Base-by-base conservation (phyloP, 768 basidiomycete species). In the Agaricus blazei region DNA sequence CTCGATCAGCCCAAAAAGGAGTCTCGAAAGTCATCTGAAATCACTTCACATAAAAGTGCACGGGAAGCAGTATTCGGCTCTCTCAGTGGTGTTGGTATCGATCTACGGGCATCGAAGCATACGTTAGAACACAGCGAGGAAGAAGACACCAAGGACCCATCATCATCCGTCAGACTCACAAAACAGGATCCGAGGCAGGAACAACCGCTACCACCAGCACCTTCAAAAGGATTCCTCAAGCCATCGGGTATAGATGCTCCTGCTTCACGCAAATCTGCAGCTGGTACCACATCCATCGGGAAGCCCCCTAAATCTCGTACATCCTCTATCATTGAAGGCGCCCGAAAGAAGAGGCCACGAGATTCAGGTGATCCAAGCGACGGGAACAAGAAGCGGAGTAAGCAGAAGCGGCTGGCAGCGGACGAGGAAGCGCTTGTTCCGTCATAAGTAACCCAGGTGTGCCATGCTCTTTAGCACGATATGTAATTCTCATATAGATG, bases 191-290 rank as follows among this genome's bases (percentile, higher is more conserved):
- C 41, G 27, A 46, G 15, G 5, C 62, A 12, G 36, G 60, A 15
- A 50, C 58, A 19, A 14, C 61, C 34, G 40, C 57, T 23, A 54
- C 58, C 24, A 9, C 54, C 28, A 50, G 47, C 44, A 46, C 66
- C 27, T 52, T 52, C 52, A 6, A 52, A n/a, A 36, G 60, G 63
- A 8, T 84, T 84, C 65, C 59, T 83, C 57, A 84, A 82, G 60
- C 84, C 84, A 34, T 70, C 74, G 44, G 83, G 82, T 29, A 75
- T 85, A 15, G 82, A 84, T 56, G 80, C 73, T 42, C 79, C 76
- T 34, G 67, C 48, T 48, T 31, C 55, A 45, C 46, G 59, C 44
- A 58, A 58, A 40, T 29, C 55, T 3, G 51, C 37, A 12, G 43
- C 56, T 41, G 14, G 41, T 42, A 36, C 34, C 47, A 11, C 42